Evolutionary conservation across 2,329 filamentous ascomycete species (phyloP), one percentile per base, ranked within the genome.

Genomic region (Dactylella cylindrospora): DNA sequence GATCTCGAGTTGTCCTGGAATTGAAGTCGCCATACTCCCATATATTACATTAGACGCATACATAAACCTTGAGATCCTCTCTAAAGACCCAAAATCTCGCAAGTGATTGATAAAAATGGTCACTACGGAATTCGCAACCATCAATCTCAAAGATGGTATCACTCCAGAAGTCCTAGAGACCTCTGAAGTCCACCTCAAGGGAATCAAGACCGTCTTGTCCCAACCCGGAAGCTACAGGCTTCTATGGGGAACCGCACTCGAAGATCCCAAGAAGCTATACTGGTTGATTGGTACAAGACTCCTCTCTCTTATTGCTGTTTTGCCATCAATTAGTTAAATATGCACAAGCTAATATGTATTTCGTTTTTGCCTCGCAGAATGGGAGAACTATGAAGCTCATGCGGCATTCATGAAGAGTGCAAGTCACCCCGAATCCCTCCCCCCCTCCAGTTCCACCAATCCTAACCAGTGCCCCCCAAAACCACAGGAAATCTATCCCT

Each of bases 201-300:
- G 23, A n/a, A n/a, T 62, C 10, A 7, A 17, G 7, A 45, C 20
- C 17, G 12, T 62, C 26, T 41, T 17, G 6, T 28, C 28, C 10
- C 57, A 62, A 19, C 49, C 49, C 0, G 57, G 57, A 1, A 49
- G 26, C 32, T 31, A 54, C 20, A 39, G 36, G 5, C 6, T 62
- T 6, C 9, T 10, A 10, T 62, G 57, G 57, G 57, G 49, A 1
- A 2, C 45, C 6, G 15, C n/a, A 19, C 19, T 33, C 26, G 25
- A 51, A 13, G 45, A 45, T 5, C 43, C 57, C 2, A n/a, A 13
- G n/a, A 43, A 41, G 12, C 31, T 62, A n/a, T 50, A 54, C 38
- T 62, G 57, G 57, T 62, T 62, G n/a, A 43, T 62, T 32, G 57
- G 57, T 62, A 44, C 15, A 25, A 17, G 23, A n/a, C 17, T 25